Evolutionary conservation across 768 basidiomycete genomes (phyloP), one percentile per base, ranked within the genome.

Genomic region (Boletus rubropictus): DNA sequence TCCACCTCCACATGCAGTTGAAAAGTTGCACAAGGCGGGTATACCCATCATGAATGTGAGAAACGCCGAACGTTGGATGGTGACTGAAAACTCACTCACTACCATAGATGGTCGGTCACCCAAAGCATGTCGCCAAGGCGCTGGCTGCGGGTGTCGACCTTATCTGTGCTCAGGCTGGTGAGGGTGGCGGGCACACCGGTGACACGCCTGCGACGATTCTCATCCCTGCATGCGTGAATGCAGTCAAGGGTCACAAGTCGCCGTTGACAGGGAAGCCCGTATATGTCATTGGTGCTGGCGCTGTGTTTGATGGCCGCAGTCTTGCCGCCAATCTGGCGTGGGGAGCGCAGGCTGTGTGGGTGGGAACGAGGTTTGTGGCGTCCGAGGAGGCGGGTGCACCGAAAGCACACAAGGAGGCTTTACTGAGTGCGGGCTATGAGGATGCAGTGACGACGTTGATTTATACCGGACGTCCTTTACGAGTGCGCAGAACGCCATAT

Each of bases 81-180:
- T 15, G 15, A 35, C 14, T 12, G 10, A 22, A 17, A 40, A 28
- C 24, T 38, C 37, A 37, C 25, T 32, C 11, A 21, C 7, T 10
- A 1, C 31, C 44, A 28, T 51, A 79, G 75, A 92, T 91, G 89
- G 85, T 95, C 49, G 93, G 93, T n/a, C 89, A 92, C 61, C 91
- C 92, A 11, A 95, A 92, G 62, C 89, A 92, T 63, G 87, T 87
- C 37, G 53, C 71, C 39, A 89, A 87, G 64, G 89, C 89, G 7
- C 77, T 95, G 27, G 87, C 77, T 3, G 84, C 75, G 29, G 94
- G 93, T 29, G 86, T 89, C 27, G 93, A 97, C 60, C 72, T 97
- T 50, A 94, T 97, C 62, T 96, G 93, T 58, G 91, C 91, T 4
- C 92, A 95, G 69, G 92, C 86, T 2, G 89, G 90, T 21, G 93